Percentiles rank a stretch among this genome's conserved stretches.
These are phyloP conservation scores for Solanum pimpinellifolium DNA, from an alignment of 257 asterid genomes.

Conservation along the genomic window DNA sequence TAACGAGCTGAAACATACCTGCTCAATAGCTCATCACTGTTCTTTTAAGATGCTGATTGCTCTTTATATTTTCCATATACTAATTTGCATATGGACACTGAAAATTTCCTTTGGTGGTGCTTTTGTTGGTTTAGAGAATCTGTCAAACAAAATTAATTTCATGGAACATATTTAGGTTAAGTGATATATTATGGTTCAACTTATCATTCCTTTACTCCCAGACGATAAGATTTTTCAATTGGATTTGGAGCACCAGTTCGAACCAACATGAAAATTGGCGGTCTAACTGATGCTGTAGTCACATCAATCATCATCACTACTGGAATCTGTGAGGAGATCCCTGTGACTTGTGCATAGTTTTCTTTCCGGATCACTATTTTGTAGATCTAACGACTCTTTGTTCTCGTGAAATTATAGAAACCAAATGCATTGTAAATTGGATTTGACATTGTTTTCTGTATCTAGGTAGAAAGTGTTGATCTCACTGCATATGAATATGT, in stretches of 20 bases:
- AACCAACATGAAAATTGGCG: background rate
- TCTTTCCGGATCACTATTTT: no score
- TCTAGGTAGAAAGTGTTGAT: no score
- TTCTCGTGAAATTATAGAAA: background rate
- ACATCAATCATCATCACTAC: constrained; percentile 35
- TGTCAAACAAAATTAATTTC: background rate
- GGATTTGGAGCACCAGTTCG: constrained; percentile 89
- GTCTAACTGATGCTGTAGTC: no score
- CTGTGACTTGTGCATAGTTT: background rate
- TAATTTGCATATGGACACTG: constrained; percentile 60
- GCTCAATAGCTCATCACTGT: background rate
- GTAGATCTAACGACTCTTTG: background rate
- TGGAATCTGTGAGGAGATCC: constrained; percentile 55
- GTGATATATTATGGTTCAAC: no score
- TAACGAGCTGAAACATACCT: background rate
- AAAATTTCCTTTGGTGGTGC: constrained; percentile 82
- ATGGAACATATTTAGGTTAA: no score
- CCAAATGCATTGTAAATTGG: background rate
- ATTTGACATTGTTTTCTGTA: no score
- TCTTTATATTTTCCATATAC: background rate
- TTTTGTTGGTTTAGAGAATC: constrained; percentile 69
- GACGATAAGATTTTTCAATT: constrained; percentile 79
- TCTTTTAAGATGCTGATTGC: background rate
- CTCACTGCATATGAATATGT: no score
- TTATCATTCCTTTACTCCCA: background rate